A percentile compares a stretch with the other conserved stretches of the same genome.
Evolutionary conservation across 352 stramenopile species (phyloP).

Genomic region (Globisporangium rhizosaccharum): DNA sequence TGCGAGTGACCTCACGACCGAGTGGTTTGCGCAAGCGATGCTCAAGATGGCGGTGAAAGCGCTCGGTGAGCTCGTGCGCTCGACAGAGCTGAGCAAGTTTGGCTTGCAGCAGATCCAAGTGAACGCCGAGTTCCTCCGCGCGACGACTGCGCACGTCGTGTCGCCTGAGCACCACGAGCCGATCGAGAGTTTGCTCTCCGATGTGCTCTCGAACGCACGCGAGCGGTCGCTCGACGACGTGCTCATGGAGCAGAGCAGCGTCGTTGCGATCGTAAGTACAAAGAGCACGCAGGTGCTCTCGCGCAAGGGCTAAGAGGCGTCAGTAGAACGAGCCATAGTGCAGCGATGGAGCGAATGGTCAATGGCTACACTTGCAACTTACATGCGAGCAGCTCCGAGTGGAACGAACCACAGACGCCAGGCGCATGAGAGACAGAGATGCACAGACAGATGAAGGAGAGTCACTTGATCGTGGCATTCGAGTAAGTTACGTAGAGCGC

Average conservation of each 20-base stretch:
- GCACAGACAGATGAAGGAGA: not conserved
- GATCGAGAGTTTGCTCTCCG: conserved; percentile 68
- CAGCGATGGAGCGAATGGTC: not conserved
- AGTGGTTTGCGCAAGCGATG: conserved; percentile 64
- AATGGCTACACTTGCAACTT: not conserved
- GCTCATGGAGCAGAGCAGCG: conserved; percentile 80
- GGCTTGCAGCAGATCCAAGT: conserved; percentile 78
- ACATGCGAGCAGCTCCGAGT: not conserved
- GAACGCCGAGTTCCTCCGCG: conserved; percentile 68
- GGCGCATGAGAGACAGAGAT: not conserved
- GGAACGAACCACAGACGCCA: not conserved
- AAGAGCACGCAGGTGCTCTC: conserved; percentile 69
- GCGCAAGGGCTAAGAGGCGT: conserved; percentile 23
- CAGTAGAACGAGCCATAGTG: not conserved
- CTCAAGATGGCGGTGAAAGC: conserved; percentile 80
- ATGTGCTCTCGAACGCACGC: conserved; percentile 74
- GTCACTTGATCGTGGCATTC: not conserved
- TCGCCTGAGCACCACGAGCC: conserved; percentile 35
- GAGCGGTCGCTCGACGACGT: conserved; percentile 51
- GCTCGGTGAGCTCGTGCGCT: conserved; percentile 59
- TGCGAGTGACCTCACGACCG: conserved; percentile 38
- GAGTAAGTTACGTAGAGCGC: not conserved
- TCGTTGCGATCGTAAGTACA: conserved; percentile 80
- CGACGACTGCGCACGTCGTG: conserved; percentile 50
- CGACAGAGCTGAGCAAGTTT: conserved; percentile 57